Conservation (phyloP, 2,329 filamentous ascomycete species). For the Arthrobotrys musiformis region DNA sequence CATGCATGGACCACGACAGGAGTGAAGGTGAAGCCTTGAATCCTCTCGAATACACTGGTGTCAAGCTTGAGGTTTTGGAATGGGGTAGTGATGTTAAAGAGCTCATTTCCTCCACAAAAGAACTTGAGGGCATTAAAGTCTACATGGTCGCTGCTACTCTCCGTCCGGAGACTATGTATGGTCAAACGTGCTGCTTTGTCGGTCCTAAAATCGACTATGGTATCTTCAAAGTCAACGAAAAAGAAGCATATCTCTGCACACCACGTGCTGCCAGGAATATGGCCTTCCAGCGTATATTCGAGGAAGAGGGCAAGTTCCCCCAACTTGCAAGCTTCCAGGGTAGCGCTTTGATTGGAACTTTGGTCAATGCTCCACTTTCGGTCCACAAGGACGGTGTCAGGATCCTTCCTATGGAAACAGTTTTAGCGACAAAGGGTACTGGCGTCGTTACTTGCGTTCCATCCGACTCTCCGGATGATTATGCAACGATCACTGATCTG, state of each 20-base stretch:
- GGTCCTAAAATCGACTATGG: conserved; percentile 90
- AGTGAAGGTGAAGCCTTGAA: conserved; percentile 82
- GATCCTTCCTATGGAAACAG: conserved; percentile 93
- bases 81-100: conserved; percentile 83
- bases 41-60: conserved; percentile 89
- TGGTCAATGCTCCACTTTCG: conserved; percentile 88
- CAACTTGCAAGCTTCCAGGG: conserved; percentile 80
- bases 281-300: conserved; percentile 90
- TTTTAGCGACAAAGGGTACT: conserved; percentile 92
- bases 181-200: conserved; percentile 95
- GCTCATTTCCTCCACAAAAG: conserved; percentile 74
- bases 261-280: conserved; percentile 90
- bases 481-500: conserved; percentile 85
- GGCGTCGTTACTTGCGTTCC: conserved; percentile 96
- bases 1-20: conserved; percentile 88
- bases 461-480: conserved; percentile 95
- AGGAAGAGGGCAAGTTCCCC: conserved; percentile 78
- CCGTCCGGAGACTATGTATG: conserved; percentile 98
- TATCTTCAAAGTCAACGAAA: conserved; percentile 80
- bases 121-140: conserved; percentile 80
- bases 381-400: conserved; percentile 83
- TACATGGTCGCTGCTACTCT: conserved; percentile 93
- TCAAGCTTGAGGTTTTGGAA: conserved; percentile 90
- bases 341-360: conserved; percentile 83
- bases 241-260: conserved; percentile 85